Evolutionary conservation across 345 rosid genomes (phyloP).

Genomic region (Arabis alpina): DNA sequence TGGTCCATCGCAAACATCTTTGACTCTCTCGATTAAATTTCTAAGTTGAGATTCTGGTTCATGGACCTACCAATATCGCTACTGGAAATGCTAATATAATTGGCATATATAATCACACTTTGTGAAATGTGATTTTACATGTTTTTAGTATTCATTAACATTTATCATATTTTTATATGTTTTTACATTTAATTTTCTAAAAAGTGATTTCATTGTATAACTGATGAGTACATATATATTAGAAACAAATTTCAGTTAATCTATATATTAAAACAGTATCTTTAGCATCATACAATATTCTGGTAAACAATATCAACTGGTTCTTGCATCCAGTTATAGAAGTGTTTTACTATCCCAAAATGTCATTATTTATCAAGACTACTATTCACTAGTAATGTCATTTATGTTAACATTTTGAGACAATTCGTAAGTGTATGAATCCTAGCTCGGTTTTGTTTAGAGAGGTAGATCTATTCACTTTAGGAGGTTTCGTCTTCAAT

Average conservation of each 20-base stretch:
- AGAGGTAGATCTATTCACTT: too few relatives aligned
- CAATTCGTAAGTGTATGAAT: too few relatives aligned
- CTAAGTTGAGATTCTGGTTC: slow-evolving; percentile 34
- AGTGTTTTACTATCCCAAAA: not conserved
- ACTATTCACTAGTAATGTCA: not conserved
- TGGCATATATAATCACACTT: slow-evolving; percentile 20
- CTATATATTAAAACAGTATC: not conserved
- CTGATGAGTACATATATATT: not conserved
- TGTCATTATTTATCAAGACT: not conserved
- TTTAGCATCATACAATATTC: not conserved
- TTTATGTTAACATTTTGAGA: too few relatives aligned
- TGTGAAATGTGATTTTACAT: slow-evolving; percentile 7
- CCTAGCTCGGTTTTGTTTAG: too few relatives aligned
- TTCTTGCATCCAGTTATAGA: not conserved
- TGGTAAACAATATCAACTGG: not conserved
- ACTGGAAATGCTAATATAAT: not conserved
- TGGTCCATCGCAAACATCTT: slow-evolving; percentile 36
- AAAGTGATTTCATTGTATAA: not conserved
- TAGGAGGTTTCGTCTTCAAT: too few relatives aligned
- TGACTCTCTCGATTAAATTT: slow-evolving; percentile 20
- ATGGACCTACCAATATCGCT: slow-evolving; percentile 39
- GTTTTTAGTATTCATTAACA: not conserved
- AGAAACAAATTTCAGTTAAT: too few relatives aligned
- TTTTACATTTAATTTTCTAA: not conserved
- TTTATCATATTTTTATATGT: not conserved